Percentiles rank a stretch among this genome's conserved stretches.
Conservation (phyloP, 129 eudicot genomes). For the Kitagawia praeruptora region DNA sequence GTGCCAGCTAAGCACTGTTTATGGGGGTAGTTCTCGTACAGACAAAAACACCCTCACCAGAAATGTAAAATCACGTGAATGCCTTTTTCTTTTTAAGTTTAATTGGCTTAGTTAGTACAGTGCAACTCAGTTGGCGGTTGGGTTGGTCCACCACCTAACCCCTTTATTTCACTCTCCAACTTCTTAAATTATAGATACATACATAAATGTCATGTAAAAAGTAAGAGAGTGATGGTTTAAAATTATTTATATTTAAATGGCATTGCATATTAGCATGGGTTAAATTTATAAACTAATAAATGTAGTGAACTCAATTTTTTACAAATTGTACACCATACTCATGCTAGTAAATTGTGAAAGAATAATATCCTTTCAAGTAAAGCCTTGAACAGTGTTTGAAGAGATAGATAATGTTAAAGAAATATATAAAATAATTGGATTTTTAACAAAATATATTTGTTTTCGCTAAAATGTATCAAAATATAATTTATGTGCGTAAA, state of each 20-base stretch:
- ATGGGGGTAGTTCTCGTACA: background rate
- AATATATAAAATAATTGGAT: no score
- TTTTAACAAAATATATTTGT: no score
- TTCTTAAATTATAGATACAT: background rate
- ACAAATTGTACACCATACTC: background rate
- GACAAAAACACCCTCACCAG: constrained; percentile 4
- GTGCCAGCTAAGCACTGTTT: background rate
- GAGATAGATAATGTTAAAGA: no score
- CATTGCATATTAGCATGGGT: background rate
- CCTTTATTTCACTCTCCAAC: constrained; percentile 4
- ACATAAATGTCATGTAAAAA: constrained; percentile 1
- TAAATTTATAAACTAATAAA: background rate
- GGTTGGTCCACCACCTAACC: constrained; percentile 11
- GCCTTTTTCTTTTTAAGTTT: background rate
- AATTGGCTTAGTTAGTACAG: background rate
- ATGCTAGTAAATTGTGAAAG: no score
- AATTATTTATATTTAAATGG: background rate
- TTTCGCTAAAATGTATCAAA: no score
- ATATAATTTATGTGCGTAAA: no score
- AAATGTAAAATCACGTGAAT: constrained; percentile 2
- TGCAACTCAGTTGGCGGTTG: constrained; percentile 7
- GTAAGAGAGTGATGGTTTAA: background rate
- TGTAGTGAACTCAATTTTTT: background rate
- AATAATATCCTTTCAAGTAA: background rate
- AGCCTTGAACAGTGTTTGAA: background rate